Evolutionary conservation across 2,329 filamentous ascomycete genomes (phyloP), one percentile per base, ranked within the genome.

Genomic region (Pseudogymnoascus sp.): DNA sequence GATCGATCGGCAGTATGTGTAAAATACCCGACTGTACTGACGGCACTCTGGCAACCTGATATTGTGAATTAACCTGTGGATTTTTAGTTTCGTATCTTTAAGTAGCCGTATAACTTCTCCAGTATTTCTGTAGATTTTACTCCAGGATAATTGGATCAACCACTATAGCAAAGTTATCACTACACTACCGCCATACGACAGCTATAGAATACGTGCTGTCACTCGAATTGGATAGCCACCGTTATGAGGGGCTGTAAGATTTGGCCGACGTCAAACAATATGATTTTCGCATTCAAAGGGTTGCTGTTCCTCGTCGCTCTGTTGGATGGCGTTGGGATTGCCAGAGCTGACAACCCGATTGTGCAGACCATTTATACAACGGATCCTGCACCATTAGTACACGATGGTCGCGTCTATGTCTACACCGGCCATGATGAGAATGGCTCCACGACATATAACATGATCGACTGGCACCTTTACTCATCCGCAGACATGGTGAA

Each of bases 401-500:
- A 41, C 11, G 2, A 41, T 4, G 38, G 18, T 5, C 38, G 38
- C 18, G 18, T 41, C 18, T 41, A 41, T 14, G 38, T 41, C 18
- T 41, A 22, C 18, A 41, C 38, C 11, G 38, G 38, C 18, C 38
- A 41, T 41, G 38, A 41, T 7, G 38, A 41, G 38, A 12, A 41
- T 41, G 38, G 38, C 0, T 41, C 38, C 9, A 41, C 38, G 18
- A 41, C 38, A 2, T 41, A 22, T 18, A 41, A 41, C 14, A 41
- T 41, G 38, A 41, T 41, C 3, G 6, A 41, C 38, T 41, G 38
- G 38, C 38, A 41, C 18, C 38, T 41, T 6, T 41, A 41, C 63
- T 74, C 72, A 11, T 66, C 71, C 1, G 61, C 64, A 2, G 72
- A 74, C 61, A 71, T 73, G 68, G 71, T 62, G 41, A 74, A 74